These are phyloP conservation scores for Sporobolomyces phaffii DNA, from an alignment of 768 basidiomycete genomes.

Conservation along the genomic window DNA sequence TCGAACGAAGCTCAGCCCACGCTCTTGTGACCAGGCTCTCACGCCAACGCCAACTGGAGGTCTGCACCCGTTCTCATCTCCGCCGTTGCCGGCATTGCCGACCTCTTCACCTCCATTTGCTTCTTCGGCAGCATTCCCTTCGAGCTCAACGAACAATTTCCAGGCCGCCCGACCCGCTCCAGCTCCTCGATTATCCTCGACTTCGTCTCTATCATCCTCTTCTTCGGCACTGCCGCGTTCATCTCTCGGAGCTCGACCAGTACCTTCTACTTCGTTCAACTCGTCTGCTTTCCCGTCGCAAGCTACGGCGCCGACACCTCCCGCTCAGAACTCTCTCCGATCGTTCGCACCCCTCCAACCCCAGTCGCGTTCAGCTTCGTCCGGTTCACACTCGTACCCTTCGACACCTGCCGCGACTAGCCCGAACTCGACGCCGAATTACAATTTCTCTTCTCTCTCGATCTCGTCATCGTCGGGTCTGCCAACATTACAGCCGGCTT, in stretches of 20 bases:
- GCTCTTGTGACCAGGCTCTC: neutral
- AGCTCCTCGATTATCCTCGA: neutral
- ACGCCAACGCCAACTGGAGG: constrained; percentile 14
- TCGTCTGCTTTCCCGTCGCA: neutral
- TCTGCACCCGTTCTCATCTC: neutral
- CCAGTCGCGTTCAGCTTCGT: neutral
- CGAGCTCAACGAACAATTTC: neutral
- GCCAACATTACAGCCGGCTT: constrained; percentile 9
- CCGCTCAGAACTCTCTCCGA: neutral
- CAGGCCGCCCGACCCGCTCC: neutral
- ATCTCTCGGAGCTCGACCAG: constrained; percentile 28
- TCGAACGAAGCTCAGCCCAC: neutral
- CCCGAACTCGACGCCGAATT: neutral
- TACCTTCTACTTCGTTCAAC: constrained; percentile 9
- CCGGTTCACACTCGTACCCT: neutral
- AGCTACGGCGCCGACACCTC: neutral
- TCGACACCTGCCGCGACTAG: neutral
- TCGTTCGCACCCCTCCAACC: constrained; percentile 34
- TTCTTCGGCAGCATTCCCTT: neutral
- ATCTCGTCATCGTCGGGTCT: constrained; percentile 13
- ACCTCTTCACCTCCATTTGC: neutral
- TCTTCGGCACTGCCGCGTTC: neutral
- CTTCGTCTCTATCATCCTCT: neutral
- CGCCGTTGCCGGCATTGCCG: constrained; percentile 14
- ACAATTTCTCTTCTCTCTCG: constrained; percentile 30